phyloP scores from a whole-genome alignment of 306 rosid species.

The Carpinus fangiana region DNA sequence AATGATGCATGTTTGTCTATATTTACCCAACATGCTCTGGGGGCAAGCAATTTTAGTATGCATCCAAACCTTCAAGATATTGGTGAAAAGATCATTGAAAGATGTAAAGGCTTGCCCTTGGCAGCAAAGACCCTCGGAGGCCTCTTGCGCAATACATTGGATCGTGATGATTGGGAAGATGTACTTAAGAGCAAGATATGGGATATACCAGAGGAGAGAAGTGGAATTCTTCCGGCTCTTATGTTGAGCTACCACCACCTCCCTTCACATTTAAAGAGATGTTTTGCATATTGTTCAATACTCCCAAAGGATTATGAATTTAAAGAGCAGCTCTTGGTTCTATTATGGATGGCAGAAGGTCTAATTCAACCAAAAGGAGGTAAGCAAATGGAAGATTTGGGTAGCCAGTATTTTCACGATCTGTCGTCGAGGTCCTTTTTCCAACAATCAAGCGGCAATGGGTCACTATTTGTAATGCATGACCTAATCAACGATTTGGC shows the following conservation, averaged over 20 bases:
- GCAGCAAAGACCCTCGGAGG: conserved; percentile 7
- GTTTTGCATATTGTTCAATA: conserved; percentile 19
- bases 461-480: neutral
- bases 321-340: neutral
- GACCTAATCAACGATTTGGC: conserved; percentile 16
- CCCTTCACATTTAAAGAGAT: neutral
- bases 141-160: neutral
- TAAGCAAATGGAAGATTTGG: neutral
- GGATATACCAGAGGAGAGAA: neutral
- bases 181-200: neutral
- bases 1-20: conserved; percentile 3
- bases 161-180: neutral
- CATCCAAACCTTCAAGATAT: neutral
- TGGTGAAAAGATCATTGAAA: neutral
- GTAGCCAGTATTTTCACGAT: neutral
- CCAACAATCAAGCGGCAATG: neutral
- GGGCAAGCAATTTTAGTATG: neutral
- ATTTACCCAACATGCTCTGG: conserved; percentile 9
- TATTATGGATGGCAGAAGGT: neutral
- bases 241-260: conserved; percentile 8
- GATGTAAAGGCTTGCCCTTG: neutral
- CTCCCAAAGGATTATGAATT: neutral
- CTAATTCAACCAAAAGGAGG: neutral
- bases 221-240: neutral
- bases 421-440: neutral